Percentiles rank a stretch among this genome's conserved stretches.
These are phyloP conservation scores for Pilaira anomala DNA, from an alignment of 192 early-diverging fungal genomes.

Conservation along the genomic window DNA sequence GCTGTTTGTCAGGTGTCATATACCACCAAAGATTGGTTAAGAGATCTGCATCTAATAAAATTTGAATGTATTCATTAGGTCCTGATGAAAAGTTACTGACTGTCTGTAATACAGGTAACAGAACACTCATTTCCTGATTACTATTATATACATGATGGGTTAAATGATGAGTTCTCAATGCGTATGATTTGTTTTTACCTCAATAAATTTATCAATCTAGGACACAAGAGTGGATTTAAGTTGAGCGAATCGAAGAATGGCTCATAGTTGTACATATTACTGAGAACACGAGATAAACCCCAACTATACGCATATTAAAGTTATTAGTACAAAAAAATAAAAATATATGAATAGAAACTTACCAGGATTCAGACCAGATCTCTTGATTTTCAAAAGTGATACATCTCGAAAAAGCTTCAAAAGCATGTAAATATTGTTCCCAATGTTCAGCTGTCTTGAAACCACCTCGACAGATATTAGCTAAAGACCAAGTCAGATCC, in stretches of 20 bases:
- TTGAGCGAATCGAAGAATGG: slow-evolving; percentile 14
- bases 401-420: slow-evolving; percentile 17
- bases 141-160: too few species aligned
- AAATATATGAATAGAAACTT: neutral
- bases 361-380: slow-evolving; percentile 30
- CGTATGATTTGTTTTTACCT: slow-evolving; percentile 4
- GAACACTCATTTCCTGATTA: neutral
- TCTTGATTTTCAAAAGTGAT: slow-evolving; percentile 14
- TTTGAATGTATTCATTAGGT: slow-evolving; percentile 17
- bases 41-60: slow-evolving; percentile 15
- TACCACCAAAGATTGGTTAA: slow-evolving; percentile 9
- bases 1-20: slow-evolving; percentile 3
- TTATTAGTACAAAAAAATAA: neutral
- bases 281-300: slow-evolving; percentile 34
- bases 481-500: slow-evolving; percentile 27
- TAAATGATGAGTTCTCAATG: neutral
- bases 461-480: slow-evolving; percentile 35
- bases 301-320: too few species aligned
- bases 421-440: slow-evolving; percentile 18
- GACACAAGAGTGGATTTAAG: slow-evolving; percentile 8
- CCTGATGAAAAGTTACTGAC: slow-evolving; percentile 27
- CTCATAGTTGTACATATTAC: slow-evolving; percentile 23
- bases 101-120: slow-evolving; percentile 22
- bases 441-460: slow-evolving; percentile 9
- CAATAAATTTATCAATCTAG: slow-evolving; percentile 15